Percentiles rank a stretch among this genome's conserved stretches.
Conservation (phyloP, 2,329 filamentous ascomycete species). For the Pseudopithomyces chartarum region DNA sequence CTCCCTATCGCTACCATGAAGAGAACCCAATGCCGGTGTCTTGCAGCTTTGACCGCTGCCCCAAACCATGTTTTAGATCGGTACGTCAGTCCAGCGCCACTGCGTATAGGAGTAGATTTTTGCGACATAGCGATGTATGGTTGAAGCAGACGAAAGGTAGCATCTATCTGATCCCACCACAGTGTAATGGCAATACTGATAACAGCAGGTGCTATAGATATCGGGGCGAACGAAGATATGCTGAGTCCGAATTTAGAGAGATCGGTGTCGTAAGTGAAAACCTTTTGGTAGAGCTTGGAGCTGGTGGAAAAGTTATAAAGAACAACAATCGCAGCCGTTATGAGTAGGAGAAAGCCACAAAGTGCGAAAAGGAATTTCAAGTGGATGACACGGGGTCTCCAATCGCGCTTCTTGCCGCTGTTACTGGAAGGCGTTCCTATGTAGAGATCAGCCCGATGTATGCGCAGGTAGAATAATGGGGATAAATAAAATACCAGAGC, state of each 20-base stretch:
- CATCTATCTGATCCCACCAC: conserved; percentile 29
- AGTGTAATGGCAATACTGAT: conserved; percentile 20
- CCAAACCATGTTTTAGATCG: conserved; percentile 22
- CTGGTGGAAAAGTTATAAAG: conserved; percentile 14
- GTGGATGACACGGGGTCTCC: conserved; percentile 18
- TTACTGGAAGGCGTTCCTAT: conserved; percentile 4
- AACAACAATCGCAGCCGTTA: conserved; percentile 13
- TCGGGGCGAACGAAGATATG: conserved; percentile 23
- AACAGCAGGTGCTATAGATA: conserved; percentile 27
- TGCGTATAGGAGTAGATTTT: conserved; percentile 9
- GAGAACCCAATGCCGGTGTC: conserved; percentile 18
- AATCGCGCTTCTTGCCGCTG: conserved; percentile 6
- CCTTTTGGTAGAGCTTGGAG: conserved; percentile 22
- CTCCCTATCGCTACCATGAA: conserved; percentile 17
- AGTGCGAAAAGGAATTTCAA: conserved; percentile 16
- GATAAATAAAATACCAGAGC: conserved; percentile 1
- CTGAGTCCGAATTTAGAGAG: conserved; percentile 16
- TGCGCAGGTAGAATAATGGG: neutral
- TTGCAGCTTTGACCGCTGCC: conserved; percentile 18
- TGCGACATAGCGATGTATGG: conserved; percentile 26
- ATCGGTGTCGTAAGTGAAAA: conserved; percentile 23
- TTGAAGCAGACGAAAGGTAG: conserved; percentile 22
- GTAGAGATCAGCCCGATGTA: neutral
- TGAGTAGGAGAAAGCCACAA: conserved; percentile 7
- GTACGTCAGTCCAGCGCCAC: conserved; percentile 22